Percentiles rank a stretch among this genome's conserved stretches.
Conservation (phyloP, 768 basidiomycete genomes). For the Crucibulum laeve region DNA sequence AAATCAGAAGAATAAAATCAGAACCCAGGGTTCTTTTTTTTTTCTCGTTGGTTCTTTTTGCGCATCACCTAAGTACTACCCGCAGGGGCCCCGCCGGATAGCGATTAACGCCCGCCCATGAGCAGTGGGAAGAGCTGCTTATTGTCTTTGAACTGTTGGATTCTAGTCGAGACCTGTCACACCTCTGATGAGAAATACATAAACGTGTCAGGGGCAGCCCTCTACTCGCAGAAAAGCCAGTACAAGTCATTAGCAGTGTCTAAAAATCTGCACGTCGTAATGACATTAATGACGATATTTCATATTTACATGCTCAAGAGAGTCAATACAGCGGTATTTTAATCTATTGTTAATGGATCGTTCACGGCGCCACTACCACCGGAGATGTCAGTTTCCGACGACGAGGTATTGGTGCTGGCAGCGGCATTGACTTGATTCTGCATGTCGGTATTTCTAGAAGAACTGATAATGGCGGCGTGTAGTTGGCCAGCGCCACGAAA, state of each 20-base stretch:
- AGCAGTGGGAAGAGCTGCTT: constrained; percentile 18
- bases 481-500: neutral
- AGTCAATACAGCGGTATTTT: constrained; percentile 2
- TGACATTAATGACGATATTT: neutral
- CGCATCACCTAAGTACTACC: too few relatives aligned
- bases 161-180: constrained; percentile 1
- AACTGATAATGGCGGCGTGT: neutral
- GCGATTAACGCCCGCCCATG: neutral
- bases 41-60: constrained; percentile 1
- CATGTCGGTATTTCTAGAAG: constrained; percentile 5
- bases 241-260: too few relatives aligned
- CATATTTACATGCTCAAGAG: neutral
- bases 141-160: constrained; percentile 17
- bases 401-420: too few relatives aligned
- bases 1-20: constrained; percentile 28
- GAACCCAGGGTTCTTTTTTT: constrained; percentile 13
- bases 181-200: constrained; percentile 5
- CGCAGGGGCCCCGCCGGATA: neutral
- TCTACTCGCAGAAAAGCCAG: too few relatives aligned
- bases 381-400: constrained; percentile 11
- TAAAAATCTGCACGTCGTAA: neutral
- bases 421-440: constrained; percentile 4
- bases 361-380: constrained; percentile 13
- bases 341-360: constrained; percentile 18
- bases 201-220: constrained; percentile 1